These are phyloP conservation scores for Oryza australiensis DNA, from an alignment of 176 grass and related monocot genomes.

Conservation along the genomic window DNA sequence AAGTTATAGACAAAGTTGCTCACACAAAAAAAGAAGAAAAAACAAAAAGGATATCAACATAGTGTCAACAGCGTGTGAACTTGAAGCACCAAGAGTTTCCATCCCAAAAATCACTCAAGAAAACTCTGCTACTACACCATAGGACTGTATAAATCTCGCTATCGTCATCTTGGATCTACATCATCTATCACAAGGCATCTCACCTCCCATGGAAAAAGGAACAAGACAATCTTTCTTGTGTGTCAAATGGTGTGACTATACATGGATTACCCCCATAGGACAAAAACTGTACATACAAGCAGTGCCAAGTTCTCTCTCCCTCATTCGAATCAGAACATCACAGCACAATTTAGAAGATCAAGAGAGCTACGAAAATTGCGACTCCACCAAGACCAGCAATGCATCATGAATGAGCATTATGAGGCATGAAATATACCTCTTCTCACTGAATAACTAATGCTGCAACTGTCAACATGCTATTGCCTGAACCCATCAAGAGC, in stretches of 20 bases:
- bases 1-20: background rate
- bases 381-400: conserved; percentile 13
- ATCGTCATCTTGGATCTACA: conserved; percentile 42
- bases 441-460: background rate
- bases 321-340: conserved; percentile 21
- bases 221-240: conserved; percentile 26
- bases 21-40: background rate
- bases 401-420: conserved; percentile 10
- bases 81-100: conserved; percentile 29
- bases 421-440: conserved; percentile 46
- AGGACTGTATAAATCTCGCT: conserved; percentile 31
- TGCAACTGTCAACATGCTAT: background rate
- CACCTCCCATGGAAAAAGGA: conserved; percentile 17
- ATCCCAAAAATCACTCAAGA: background rate
- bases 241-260: conserved; percentile 36
- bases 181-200: conserved; percentile 32
- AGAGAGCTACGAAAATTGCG: conserved; percentile 39
- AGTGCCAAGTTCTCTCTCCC: conserved; percentile 36
- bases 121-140: conserved; percentile 24
- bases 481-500: conserved; percentile 62
- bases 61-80: background rate
- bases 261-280: conserved; percentile 24
- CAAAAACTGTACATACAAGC: conserved; percentile 58
- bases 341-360: conserved; percentile 27
- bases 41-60: conserved; percentile 30